Conservation (phyloP, 2,329 filamentous ascomycete species). For the Venturia nashicola region DNA sequence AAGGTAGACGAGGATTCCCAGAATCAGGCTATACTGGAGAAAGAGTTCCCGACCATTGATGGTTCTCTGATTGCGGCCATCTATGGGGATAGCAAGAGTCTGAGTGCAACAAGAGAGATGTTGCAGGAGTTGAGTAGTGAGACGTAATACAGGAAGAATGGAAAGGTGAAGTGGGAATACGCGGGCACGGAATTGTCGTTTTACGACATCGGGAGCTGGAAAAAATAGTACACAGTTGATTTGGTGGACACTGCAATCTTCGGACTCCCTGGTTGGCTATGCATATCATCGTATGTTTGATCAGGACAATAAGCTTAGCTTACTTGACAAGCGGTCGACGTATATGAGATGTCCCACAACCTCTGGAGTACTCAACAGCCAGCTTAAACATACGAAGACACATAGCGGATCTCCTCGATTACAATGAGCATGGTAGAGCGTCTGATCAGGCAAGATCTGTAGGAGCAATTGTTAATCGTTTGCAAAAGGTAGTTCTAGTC, state of each 20-base stretch:
- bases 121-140: conserved; percentile 24
- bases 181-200: neutral
- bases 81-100: conserved; percentile 28
- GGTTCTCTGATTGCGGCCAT: conserved; percentile 32
- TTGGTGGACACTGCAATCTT: neutral
- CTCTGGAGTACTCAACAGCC: too few relatives aligned
- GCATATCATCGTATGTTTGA: neutral
- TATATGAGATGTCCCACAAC: too few relatives aligned
- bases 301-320: neutral
- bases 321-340: neutral
- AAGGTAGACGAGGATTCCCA: conserved; percentile 17
- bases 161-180: neutral
- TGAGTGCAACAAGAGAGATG: conserved; percentile 33
- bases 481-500: too few relatives aligned
- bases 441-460: too few relatives aligned
- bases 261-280: neutral
- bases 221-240: neutral
- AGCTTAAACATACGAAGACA: too few relatives aligned
- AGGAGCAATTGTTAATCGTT: too few relatives aligned
- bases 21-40: conserved; percentile 28
- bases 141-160: neutral
- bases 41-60: conserved; percentile 33
- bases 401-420: too few relatives aligned
- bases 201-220: neutral
- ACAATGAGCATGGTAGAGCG: too few relatives aligned